Conservation (phyloP, 176 grass and related monocot species). For the Calamus simplicifolius region DNA sequence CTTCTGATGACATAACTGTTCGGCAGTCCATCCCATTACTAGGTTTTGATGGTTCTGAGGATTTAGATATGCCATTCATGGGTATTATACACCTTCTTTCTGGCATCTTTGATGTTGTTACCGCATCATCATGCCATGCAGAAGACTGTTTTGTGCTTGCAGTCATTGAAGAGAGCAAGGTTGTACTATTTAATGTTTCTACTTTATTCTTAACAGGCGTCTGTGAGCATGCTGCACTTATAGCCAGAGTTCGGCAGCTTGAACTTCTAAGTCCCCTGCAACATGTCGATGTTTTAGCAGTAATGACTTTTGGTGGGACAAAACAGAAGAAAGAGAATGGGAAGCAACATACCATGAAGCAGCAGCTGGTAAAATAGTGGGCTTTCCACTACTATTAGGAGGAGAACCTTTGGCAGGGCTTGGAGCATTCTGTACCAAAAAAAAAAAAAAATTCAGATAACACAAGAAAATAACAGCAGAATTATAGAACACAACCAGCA, state of each 20-base stretch:
- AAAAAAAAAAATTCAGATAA: slow-evolving; percentile 15
- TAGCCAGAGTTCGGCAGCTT: slow-evolving; percentile 30
- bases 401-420: slow-evolving; percentile 56
- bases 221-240: slow-evolving; percentile 34
- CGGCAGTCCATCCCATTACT: slow-evolving; percentile 37
- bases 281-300: slow-evolving; percentile 22
- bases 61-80: slow-evolving; percentile 37
- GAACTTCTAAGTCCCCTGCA: slow-evolving; percentile 62
- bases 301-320: slow-evolving; percentile 5
- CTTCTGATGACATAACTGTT: slow-evolving; percentile 20
- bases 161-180: slow-evolving; percentile 27
- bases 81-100: slow-evolving; percentile 32
- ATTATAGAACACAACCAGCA: slow-evolving; percentile 6
- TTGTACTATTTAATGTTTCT: slow-evolving; percentile 32
- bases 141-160: slow-evolving; percentile 46
- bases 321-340: slow-evolving; percentile 2
- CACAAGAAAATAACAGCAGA: slow-evolving; percentile 20
- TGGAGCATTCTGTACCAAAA: slow-evolving; percentile 36
- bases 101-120: slow-evolving; percentile 26
- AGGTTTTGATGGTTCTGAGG: slow-evolving; percentile 39
- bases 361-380: slow-evolving; percentile 53
- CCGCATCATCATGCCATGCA: slow-evolving; percentile 74
- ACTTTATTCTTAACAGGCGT: slow-evolving; percentile 50
- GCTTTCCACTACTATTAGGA: slow-evolving; percentile 67
- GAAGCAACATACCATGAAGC: slow-evolving; percentile 61